phyloP scores from a whole-genome alignment of 164 flowering plant species.

The Aristolochia fimbriata region DNA sequence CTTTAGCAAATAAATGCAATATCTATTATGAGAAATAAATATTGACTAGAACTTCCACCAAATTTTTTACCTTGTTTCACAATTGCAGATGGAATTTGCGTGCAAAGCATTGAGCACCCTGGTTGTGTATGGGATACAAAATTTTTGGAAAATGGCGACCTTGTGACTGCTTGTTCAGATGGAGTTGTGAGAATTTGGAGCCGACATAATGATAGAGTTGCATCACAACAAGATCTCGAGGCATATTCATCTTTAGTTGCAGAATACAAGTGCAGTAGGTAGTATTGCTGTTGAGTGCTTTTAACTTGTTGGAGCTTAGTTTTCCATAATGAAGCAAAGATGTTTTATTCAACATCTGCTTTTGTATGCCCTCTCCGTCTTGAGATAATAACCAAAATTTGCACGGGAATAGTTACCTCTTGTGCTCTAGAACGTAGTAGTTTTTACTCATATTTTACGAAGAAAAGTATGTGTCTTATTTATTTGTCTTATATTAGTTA shows the following conservation, averaged over 20 bases:
- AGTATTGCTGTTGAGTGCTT: conserved; percentile 1
- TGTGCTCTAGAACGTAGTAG: too few species aligned
- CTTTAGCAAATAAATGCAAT: too few species aligned
- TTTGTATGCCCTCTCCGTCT: too few species aligned
- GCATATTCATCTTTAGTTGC: conserved; percentile 59
- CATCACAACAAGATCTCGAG: conserved; percentile 46
- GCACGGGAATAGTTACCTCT: too few species aligned
- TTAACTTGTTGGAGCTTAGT: too few species aligned
- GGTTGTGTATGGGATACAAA: conserved; percentile 99
- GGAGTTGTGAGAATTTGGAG: conserved; percentile 90
- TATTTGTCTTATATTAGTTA: too few species aligned
- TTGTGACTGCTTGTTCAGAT: conserved; percentile 96
- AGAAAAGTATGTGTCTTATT: too few species aligned
- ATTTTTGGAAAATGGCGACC: conserved; percentile 91
- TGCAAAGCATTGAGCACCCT: conserved; percentile 97
- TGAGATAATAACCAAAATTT: too few species aligned
- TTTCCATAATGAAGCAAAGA: too few species aligned
- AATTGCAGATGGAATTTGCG: conserved; percentile 76
- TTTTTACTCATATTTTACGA: too few species aligned
- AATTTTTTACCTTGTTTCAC: background rate
- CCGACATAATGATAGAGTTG: conserved; percentile 33
- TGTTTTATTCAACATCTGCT: too few species aligned
- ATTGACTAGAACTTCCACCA: background rate
- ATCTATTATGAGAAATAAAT: too few species aligned
- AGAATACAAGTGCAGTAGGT: conserved; percentile 70